phyloP scores from a whole-genome alignment of 345 rosid species.

The Moricandia moricandioides region DNA sequence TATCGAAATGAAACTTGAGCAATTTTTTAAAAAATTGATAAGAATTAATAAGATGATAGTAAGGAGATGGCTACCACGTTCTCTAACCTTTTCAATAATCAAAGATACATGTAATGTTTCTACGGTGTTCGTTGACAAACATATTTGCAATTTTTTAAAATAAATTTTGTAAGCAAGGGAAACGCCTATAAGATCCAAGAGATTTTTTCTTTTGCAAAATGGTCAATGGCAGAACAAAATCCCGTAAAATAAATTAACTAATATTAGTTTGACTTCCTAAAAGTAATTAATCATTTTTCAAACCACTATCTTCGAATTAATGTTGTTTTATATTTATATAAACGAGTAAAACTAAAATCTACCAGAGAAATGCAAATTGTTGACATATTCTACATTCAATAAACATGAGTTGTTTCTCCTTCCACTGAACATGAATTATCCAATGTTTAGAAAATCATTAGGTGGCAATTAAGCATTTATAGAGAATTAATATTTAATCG shows the following conservation, averaged over 20 bases:
- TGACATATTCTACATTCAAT: conserved; percentile 10
- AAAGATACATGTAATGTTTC: conserved; percentile 2
- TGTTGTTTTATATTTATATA: not conserved
- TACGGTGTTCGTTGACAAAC: not conserved
- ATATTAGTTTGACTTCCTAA: not conserved
- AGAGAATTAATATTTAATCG: no score
- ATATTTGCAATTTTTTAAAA: not conserved
- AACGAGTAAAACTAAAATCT: not conserved
- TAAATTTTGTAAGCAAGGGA: not conserved
- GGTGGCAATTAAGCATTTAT: no score
- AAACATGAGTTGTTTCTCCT: not conserved
- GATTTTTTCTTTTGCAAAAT: not conserved
- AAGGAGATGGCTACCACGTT: conserved; percentile 21
- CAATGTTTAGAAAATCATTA: no score
- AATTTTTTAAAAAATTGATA: not conserved
- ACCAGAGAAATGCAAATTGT: not conserved
- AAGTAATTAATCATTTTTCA: not conserved
- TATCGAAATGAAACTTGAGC: not conserved
- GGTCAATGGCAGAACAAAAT: conserved; percentile 11
- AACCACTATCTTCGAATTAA: not conserved
- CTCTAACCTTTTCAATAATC: conserved; percentile 2
- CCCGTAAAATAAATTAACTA: not conserved
- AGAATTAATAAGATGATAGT: not conserved
- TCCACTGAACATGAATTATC: not conserved
- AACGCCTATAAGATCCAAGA: not conserved